phyloP scores from a whole-genome alignment of 768 basidiomycete genomes.

The Filobasidium wieringae region DNA sequence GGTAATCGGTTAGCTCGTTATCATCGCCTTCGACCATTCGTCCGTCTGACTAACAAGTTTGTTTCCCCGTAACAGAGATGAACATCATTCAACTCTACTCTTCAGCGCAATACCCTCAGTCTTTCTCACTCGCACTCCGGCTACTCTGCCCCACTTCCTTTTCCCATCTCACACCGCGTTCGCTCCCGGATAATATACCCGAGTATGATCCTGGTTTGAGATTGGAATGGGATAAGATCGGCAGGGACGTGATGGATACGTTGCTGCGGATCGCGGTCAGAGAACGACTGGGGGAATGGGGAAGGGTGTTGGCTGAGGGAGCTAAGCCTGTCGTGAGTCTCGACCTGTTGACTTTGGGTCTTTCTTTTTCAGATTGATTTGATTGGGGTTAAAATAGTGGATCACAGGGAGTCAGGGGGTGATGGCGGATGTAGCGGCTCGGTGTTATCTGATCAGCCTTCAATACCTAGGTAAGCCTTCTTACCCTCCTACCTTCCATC shows the following conservation, averaged over 20 bases:
- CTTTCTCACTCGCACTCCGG: not conserved
- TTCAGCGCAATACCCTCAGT: not conserved
- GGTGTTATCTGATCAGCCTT: not conserved
- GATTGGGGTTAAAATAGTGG: not conserved
- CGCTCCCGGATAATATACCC: not conserved
- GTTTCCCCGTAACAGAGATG: not conserved
- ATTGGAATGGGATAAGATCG: not conserved
- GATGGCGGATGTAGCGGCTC: not conserved
- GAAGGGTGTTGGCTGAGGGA: not conserved
- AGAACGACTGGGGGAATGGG: not conserved
- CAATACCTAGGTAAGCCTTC: not conserved
- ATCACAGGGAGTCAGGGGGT: not conserved
- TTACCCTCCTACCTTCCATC: not conserved
- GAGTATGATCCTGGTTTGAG: not conserved
- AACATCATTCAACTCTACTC: conserved; percentile 1
- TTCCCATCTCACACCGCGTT: not conserved
- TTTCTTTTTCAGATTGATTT: not conserved
- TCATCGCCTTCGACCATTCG: not conserved
- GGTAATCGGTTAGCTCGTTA: not conserved
- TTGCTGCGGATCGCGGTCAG: not conserved
- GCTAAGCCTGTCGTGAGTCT: not conserved
- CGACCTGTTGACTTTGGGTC: not conserved
- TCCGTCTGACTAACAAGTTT: not conserved
- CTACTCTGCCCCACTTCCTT: not conserved
- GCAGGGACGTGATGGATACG: not conserved